A percentile compares a stretch with the other conserved stretches of the same genome.
phyloP scores from a whole-genome alignment of 805 yeast species.

The Myxozyma neglecta region DNA sequence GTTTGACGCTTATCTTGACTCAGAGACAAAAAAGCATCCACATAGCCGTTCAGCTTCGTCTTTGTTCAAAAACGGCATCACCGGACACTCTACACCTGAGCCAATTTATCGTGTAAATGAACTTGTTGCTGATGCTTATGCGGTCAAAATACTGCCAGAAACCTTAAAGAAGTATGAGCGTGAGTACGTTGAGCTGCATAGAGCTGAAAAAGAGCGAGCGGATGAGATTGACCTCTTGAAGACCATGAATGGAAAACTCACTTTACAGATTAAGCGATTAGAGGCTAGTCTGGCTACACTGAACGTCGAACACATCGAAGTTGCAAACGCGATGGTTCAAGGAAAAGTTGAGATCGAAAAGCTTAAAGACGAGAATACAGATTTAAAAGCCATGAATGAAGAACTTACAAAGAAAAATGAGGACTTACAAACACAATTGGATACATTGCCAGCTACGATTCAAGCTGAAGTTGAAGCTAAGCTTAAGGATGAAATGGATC shows the following conservation, averaged over 20 bases:
- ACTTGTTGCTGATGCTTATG: slow-evolving; percentile 76
- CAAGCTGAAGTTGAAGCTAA: slow-evolving; percentile 40
- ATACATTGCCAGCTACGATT: slow-evolving; percentile 33
- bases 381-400: slow-evolving; percentile 51
- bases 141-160: slow-evolving; percentile 69
- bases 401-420: slow-evolving; percentile 49
- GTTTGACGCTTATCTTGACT: slow-evolving; percentile 63
- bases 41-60: slow-evolving; percentile 5
- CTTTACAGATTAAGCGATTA: slow-evolving; percentile 68
- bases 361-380: slow-evolving; percentile 70
- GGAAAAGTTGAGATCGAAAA: slow-evolving; percentile 75
- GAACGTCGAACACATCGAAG: slow-evolving; percentile 78
- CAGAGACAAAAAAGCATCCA: not conserved
- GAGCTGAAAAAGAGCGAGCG: slow-evolving; percentile 62
- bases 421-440: slow-evolving; percentile 44
- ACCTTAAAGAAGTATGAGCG: slow-evolving; percentile 66
- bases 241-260: slow-evolving; percentile 66
- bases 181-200: slow-evolving; percentile 75
- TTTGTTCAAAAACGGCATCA: not conserved
- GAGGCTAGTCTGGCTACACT: slow-evolving; percentile 68
- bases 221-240: slow-evolving; percentile 61
- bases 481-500: slow-evolving; percentile 51
- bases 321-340: slow-evolving; percentile 84
- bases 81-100: slow-evolving; percentile 16
- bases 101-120: slow-evolving; percentile 62